phyloP scores from a whole-genome alignment of 2,329 filamentous ascomycete genomes.

The Fusarium proliferatum region DNA sequence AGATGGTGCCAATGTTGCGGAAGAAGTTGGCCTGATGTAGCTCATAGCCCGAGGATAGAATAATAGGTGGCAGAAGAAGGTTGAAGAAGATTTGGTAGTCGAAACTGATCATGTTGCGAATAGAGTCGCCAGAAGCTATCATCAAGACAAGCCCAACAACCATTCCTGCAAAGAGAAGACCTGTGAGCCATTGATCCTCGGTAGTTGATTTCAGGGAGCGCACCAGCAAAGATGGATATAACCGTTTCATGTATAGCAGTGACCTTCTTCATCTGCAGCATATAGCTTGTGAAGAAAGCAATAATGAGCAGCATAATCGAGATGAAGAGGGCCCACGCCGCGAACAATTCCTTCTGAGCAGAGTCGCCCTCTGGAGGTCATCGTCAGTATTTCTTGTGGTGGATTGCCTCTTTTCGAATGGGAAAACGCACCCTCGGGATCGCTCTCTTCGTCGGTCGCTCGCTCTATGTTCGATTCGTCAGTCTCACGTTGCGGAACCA shows the following conservation, averaged over 20 bases:
- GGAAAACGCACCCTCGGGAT: conserved; percentile 49
- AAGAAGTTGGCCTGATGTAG: conserved; percentile 99
- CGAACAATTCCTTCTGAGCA: conserved; percentile 91
- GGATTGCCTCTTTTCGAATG: background rate
- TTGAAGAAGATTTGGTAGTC: conserved; percentile 99
- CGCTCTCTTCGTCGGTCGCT: conserved; percentile 46
- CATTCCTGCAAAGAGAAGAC: conserved; percentile 74
- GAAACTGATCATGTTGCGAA: conserved; percentile 93
- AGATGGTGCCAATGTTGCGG: conserved; percentile 94
- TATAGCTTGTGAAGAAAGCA: conserved; percentile 96
- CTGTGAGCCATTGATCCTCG: conserved; percentile 39
- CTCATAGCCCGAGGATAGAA: conserved; percentile 96
- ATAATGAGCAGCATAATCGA: conserved; percentile 93
- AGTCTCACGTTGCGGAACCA: conserved; percentile 21
- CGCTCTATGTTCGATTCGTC: conserved; percentile 43
- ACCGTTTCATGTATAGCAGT: conserved; percentile 98
- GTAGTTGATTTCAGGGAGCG: background rate
- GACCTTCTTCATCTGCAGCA: conserved; percentile 95
- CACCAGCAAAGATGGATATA: conserved; percentile 96
- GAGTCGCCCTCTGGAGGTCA: conserved; percentile 73
- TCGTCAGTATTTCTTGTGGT: conserved; percentile 32
- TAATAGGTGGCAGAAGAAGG: conserved; percentile 96
- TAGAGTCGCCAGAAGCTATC: conserved; percentile 81
- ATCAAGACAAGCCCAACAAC: conserved; percentile 90
- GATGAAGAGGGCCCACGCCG: conserved; percentile 98